Base-by-base conservation (phyloP, 768 basidiomycete genomes). In the Kwoniella shandongensis region DNA sequence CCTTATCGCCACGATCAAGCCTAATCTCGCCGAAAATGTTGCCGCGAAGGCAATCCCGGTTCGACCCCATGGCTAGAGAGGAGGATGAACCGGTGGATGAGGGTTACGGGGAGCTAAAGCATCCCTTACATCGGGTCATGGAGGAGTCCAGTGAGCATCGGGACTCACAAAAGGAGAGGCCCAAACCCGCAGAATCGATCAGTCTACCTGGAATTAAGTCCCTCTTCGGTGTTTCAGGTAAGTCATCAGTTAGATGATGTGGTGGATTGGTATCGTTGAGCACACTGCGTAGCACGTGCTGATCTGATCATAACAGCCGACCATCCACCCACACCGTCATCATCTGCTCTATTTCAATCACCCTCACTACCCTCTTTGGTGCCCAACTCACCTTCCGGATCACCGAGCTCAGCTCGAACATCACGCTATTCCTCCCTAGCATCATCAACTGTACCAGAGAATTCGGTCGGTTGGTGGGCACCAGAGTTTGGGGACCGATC, bases 1-100 rank as follows among this genome's bases (percentile, higher is more conserved):
- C 88, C 67, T 90, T 94, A 77, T 97, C 93, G 66, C 86, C 89
- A 72, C 96, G 94, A 71, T 88, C 90, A 60, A 96, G 90, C 20
- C 5, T 7, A n/a, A 42, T 27, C n/a, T 15, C 15, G 4, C 25
- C 38, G 11, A 44, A 32, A 15, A 58, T 58, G 56, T 25, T 44
- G 29, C 23, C 38, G 1, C 52, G 70, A 44, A 58, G 71, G 36
- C 54, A 57, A 39, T 63, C 61, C 8, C 42, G 68, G 18, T 68
- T 73, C 48, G 71, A 73, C 40, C 71, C 71, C 3, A 68, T 73
- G 66, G 61, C 39, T 18, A 26, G 55, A 42, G 57, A 57, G 0
- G 63, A 55, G 15, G 68, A 66, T 3, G 63, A 61, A 11, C 48
- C 52, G n/a, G 27, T 54, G 22, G 65, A 68, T 7, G 60, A 71